Conservation (phyloP, 176 grass and related monocot genomes). For the Oryza officinalis region DNA sequence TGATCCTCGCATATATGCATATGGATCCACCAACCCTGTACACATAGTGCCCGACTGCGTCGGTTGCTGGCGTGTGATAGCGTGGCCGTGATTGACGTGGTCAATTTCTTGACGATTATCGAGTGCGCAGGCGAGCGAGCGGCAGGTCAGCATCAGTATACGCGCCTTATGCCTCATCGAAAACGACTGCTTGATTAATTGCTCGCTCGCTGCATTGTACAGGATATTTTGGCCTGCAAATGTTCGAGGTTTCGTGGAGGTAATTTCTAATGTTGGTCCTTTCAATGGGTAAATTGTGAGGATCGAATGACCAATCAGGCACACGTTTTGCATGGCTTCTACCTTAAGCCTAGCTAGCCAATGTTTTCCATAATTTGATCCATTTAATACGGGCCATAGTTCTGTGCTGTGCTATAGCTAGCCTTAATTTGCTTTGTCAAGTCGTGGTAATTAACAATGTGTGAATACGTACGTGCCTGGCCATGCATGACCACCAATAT, state of each 20-base stretch:
- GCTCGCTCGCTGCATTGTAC: neutral
- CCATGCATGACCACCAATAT: neutral
- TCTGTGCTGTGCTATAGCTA: too few species aligned
- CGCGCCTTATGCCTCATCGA: neutral
- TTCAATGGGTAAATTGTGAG: neutral
- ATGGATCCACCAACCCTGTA: neutral
- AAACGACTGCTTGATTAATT: neutral
- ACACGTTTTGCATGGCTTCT: neutral
- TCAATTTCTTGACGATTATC: neutral
- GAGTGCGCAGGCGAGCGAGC: neutral
- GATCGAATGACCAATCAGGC: neutral
- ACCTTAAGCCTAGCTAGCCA: neutral
- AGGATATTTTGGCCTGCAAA: neutral
- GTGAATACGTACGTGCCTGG: neutral
- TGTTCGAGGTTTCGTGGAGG: neutral
- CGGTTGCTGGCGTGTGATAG: neutral
- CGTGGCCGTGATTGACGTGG: constrained; percentile 1
- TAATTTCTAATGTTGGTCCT: neutral
- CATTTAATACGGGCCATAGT: neutral
- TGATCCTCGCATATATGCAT: neutral
- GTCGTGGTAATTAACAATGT: neutral
- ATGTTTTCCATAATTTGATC: neutral
- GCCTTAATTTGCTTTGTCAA: neutral
- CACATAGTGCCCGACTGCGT: too few species aligned
- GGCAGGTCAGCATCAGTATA: neutral